phyloP scores from a whole-genome alignment of 345 rosid genomes.

The Eucalyptus camaldulensis region DNA sequence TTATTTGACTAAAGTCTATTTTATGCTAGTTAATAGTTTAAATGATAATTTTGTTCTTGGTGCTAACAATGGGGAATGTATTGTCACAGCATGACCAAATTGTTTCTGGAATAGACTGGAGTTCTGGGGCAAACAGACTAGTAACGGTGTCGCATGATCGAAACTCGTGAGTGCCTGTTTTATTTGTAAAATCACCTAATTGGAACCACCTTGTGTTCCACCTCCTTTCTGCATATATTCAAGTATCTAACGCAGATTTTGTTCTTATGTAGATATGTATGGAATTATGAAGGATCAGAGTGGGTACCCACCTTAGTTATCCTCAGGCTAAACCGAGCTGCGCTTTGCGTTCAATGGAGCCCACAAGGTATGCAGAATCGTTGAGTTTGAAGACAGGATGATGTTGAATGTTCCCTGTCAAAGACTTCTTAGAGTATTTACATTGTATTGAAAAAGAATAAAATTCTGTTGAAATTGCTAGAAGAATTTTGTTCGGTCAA shows the following conservation, averaged over 20 bases:
- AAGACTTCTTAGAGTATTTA: background rate
- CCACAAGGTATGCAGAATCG: constrained; percentile 51
- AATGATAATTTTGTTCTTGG: background rate
- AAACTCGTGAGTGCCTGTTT: constrained; percentile 69
- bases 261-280: constrained; percentile 52
- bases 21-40: background rate
- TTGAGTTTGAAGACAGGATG: background rate
- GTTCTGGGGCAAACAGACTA: constrained; percentile 66
- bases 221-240: background rate
- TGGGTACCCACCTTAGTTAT: constrained; percentile 97
- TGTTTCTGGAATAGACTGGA: constrained; percentile 97
- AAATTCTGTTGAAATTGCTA: background rate
- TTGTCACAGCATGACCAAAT: constrained; percentile 88
- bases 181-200: background rate
- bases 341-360: constrained; percentile 95
- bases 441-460: background rate
- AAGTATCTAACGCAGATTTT: background rate
- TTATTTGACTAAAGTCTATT: background rate
- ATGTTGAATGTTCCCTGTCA: background rate
- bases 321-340: constrained; percentile 96
- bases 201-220: background rate
- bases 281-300: constrained; percentile 82
- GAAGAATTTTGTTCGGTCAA: background rate
- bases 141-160: constrained; percentile 94
- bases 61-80: background rate